Conservation (phyloP, 495 filamentous ascomycete genomes). For the Pseudevernia furfuracea region DNA sequence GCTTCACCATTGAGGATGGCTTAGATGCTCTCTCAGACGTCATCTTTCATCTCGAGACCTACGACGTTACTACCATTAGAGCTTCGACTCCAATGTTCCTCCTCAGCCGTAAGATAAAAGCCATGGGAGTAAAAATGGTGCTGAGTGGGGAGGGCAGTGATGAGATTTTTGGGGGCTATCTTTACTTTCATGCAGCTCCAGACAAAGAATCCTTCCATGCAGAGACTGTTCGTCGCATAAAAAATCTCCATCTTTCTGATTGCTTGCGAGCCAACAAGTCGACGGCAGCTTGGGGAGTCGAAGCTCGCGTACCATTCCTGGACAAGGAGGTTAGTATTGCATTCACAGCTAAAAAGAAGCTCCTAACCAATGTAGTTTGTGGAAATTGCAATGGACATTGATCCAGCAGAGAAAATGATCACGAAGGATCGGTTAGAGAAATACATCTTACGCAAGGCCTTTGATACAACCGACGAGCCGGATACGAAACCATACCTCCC, state of each 20-base stretch:
- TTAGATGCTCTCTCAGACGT: slow-evolving; percentile 93
- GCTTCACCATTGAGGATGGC: slow-evolving; percentile 93
- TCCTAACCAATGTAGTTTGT: slow-evolving; percentile 61
- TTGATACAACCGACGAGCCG: slow-evolving; percentile 84
- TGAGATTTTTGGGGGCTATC: slow-evolving; percentile 96
- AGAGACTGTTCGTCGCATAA: slow-evolving; percentile 84
- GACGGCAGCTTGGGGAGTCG: slow-evolving; percentile 95
- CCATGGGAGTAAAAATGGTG: slow-evolving; percentile 98
- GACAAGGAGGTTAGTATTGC: slow-evolving; percentile 63
- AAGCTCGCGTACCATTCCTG: slow-evolving; percentile 95
- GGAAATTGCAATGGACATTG: slow-evolving; percentile 81
- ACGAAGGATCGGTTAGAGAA: slow-evolving; percentile 87
- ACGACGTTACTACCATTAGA: slow-evolving; percentile 96
- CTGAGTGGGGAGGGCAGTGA: slow-evolving; percentile 92
- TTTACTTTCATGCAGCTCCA: slow-evolving; percentile 95
- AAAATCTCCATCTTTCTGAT: slow-evolving; percentile 91
- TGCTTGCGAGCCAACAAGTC: slow-evolving; percentile 98
- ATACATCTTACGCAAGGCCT: slow-evolving; percentile 93
- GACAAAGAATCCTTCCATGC: slow-evolving; percentile 85
- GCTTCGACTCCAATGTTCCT: slow-evolving; percentile 99
- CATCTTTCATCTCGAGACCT: slow-evolving; percentile 95
- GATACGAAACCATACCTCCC: slow-evolving; percentile 75
- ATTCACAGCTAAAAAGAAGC: neutral
- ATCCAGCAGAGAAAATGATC: slow-evolving; percentile 93
- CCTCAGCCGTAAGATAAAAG: slow-evolving; percentile 96